These are phyloP conservation scores for Candida germanica DNA, from an alignment of 805 yeast genomes.

Conservation along the genomic window DNA sequence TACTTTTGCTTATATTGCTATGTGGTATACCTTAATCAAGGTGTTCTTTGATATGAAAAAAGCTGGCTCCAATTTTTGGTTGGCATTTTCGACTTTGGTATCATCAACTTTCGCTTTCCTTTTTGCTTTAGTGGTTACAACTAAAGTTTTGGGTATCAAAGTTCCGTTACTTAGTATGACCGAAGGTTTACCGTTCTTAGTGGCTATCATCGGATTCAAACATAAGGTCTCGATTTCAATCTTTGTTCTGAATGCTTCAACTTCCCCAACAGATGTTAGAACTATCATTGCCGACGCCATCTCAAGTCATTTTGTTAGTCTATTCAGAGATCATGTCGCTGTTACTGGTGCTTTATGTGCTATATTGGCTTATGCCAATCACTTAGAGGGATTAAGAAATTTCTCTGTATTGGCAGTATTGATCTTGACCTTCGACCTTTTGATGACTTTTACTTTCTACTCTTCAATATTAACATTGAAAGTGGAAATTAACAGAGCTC, in stretches of 20 bases:
- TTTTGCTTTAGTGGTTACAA: conserved; percentile 64
- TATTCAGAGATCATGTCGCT: conserved; percentile 72
- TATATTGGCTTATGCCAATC: conserved; percentile 63
- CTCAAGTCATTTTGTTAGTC: conserved; percentile 42
- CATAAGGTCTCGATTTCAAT: conserved; percentile 73
- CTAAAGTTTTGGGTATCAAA: conserved; percentile 51
- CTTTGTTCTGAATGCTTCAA: conserved; percentile 47
- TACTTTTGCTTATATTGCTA: conserved; percentile 76
- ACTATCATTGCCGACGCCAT: conserved; percentile 43
- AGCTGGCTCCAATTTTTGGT: conserved; percentile 84
- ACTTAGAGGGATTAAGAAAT: conserved; percentile 70
- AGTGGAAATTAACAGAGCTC: conserved; percentile 82
- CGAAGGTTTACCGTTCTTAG: conserved; percentile 92
- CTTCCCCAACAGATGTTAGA: conserved; percentile 39
- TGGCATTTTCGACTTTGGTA: conserved; percentile 73
- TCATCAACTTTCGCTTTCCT: conserved; percentile 82
- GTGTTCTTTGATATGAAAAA: conserved; percentile 73
- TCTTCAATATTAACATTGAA: conserved; percentile 82
- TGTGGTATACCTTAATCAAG: conserved; percentile 78
- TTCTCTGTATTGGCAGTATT: conserved; percentile 75
- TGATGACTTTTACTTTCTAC: conserved; percentile 76
- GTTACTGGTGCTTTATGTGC: conserved; percentile 68
- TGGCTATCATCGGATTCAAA: conserved; percentile 88
- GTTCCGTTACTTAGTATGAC: conserved; percentile 73
- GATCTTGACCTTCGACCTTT: conserved; percentile 66